Conservation (phyloP, 352 stramenopile species). For the Phytophthora macrochlamydospora region DNA sequence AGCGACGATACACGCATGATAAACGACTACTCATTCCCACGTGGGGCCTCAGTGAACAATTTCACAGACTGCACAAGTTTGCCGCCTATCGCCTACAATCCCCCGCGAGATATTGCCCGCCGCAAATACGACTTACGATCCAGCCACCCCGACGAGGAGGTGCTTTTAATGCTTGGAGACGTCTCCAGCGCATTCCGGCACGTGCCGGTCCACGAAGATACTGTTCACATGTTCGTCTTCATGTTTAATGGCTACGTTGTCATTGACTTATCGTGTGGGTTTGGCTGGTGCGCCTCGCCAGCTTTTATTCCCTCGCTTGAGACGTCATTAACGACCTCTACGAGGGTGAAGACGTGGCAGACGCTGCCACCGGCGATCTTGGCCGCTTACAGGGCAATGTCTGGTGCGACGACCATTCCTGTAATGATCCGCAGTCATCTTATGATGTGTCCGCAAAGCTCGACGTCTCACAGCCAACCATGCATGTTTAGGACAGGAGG, state of each 20-base stretch:
- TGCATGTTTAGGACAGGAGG: no score
- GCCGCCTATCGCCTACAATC: not conserved
- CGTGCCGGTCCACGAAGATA: slow-evolving; percentile 12
- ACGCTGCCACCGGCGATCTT: not conserved
- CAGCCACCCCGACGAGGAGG: not conserved
- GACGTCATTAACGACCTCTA: not conserved
- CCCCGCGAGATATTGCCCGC: slow-evolving; percentile 10
- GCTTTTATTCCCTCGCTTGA: slow-evolving; percentile 18
- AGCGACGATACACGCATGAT: slow-evolving; percentile 2
- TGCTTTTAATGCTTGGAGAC: slow-evolving; percentile 21
- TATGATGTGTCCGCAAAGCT: no score
- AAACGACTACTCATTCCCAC: slow-evolving; percentile 12
- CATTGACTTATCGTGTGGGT: slow-evolving; percentile 17
- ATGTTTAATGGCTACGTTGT: slow-evolving; percentile 10
- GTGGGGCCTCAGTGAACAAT: slow-evolving; percentile 3
- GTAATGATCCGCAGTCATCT: no score
- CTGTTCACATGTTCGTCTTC: slow-evolving; percentile 21
- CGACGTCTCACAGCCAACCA: no score
- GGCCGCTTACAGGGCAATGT: slow-evolving; percentile 9
- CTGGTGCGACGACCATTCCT: slow-evolving; percentile 30
- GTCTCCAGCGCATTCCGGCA: slow-evolving; percentile 25
- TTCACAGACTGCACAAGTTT: slow-evolving; percentile 4
- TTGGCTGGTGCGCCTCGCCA: slow-evolving; percentile 12
- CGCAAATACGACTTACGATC: slow-evolving; percentile 1
- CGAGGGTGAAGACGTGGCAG: not conserved